These are phyloP conservation scores for Cylindrotheca closterium DNA, from an alignment of 108 stramenopile genomes.

Conservation along the genomic window DNA sequence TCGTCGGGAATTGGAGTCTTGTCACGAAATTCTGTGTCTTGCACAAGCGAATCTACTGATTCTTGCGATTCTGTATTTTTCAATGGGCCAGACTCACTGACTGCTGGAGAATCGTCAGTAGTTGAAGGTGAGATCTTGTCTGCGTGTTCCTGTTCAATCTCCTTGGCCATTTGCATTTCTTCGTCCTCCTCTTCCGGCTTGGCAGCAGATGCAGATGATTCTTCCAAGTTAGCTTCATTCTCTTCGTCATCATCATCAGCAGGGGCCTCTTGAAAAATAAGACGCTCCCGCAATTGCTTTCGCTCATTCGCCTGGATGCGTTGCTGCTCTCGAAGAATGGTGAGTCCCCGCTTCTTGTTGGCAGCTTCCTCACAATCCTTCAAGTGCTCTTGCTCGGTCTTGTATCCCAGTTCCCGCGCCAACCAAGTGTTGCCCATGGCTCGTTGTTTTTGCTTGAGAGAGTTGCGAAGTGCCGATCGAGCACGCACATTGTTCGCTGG, in stretches of 20 bases:
- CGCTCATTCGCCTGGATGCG: constrained; percentile 45
- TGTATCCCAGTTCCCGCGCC: constrained; percentile 87
- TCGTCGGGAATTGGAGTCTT: no score
- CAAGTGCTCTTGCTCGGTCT: constrained; percentile 78
- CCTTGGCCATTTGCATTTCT: constrained; percentile 55
- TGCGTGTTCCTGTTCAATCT: constrained; percentile 25
- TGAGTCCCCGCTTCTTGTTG: constrained; percentile 56
- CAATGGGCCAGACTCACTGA: neutral
- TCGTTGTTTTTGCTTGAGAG: constrained; percentile 53
- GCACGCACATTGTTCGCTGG: constrained; percentile 26
- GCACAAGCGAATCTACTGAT: no score
- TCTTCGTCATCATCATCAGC: constrained; percentile 34
- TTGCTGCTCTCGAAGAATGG: constrained; percentile 53
- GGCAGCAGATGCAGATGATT: constrained; percentile 10
- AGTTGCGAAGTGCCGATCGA: constrained; percentile 45
- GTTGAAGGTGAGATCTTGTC: constrained; percentile 5
- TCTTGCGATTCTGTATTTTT: neutral
- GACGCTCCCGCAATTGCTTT: constrained; percentile 35
- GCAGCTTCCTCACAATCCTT: constrained; percentile 70
- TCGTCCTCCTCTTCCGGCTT: constrained; percentile 48
- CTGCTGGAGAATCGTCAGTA: constrained; percentile 8
- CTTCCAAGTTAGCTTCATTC: neutral
- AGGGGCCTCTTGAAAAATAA: constrained; percentile 22
- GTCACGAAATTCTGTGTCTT: no score
- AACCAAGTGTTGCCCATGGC: constrained; percentile 80